These are phyloP conservation scores for Didymella segeticola DNA, from an alignment of 2,329 filamentous ascomycete genomes.

Conservation along the genomic window DNA sequence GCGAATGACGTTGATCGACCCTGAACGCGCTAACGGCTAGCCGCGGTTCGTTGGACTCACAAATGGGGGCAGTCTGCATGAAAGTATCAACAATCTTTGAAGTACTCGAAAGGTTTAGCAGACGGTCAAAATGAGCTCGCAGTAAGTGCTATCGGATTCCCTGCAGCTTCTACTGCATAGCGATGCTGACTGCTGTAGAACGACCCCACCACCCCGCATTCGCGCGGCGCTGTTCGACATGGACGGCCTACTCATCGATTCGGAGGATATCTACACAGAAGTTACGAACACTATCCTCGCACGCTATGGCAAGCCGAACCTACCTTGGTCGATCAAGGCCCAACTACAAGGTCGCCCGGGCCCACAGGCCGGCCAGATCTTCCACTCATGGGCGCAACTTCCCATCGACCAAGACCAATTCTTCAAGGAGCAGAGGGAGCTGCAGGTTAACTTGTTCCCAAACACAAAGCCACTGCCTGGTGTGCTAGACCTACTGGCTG, in stretches of 20 bases:
- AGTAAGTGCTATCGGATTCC: conserved; percentile 4
- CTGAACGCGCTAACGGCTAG: conserved; percentile 16
- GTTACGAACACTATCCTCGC: conserved; percentile 83
- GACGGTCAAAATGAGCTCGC: conserved; percentile 28
- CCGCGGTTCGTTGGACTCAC: conserved; percentile 33
- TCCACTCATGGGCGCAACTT: conserved; percentile 83
- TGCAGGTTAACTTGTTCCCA: conserved; percentile 78
- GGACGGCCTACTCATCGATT: conserved; percentile 94
- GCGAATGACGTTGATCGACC: conserved; percentile 28
- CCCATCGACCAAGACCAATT: conserved; percentile 78
- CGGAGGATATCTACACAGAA: conserved; percentile 86
- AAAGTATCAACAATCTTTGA: background rate
- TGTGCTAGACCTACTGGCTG: conserved; percentile 70
- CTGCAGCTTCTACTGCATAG: background rate
- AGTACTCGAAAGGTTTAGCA: background rate
- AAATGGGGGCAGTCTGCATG: background rate
- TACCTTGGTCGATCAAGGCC: conserved; percentile 97
- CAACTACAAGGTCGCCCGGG: conserved; percentile 74
- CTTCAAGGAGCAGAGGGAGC: conserved; percentile 61
- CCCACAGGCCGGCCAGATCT: conserved; percentile 65
- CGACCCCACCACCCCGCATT: conserved; percentile 67
- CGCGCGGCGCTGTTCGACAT: conserved; percentile 97
- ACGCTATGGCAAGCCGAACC: conserved; percentile 71
- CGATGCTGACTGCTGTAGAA: conserved; percentile 13
- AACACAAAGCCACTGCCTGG: conserved; percentile 79